phyloP scores from a whole-genome alignment of 306 rosid species.

The Lathyrus tuberosus region DNA sequence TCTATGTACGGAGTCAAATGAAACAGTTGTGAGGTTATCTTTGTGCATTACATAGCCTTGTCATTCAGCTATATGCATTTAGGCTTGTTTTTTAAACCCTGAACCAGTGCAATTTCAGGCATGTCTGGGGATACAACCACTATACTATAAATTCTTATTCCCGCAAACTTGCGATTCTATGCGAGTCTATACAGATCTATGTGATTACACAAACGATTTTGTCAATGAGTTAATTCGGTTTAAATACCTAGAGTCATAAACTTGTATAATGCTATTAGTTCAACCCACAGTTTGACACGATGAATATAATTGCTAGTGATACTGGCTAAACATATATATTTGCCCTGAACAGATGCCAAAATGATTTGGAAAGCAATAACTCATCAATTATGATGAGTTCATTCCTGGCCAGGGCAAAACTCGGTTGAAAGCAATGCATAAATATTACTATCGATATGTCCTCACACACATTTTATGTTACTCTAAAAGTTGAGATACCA shows the following conservation, averaged over 20 bases:
- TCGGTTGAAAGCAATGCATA: slow-evolving; percentile 13
- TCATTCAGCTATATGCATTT: not conserved
- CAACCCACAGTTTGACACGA: not conserved
- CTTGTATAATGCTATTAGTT: not conserved
- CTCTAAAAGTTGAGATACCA: slow-evolving; percentile 7
- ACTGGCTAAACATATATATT: slow-evolving; percentile 1
- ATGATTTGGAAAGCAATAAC: not conserved
- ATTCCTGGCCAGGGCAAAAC: not conserved
- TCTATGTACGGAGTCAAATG: not conserved
- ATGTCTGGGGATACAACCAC: not conserved
- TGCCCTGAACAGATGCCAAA: not conserved
- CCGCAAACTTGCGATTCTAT: not conserved
- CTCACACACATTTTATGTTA: slow-evolving; percentile 9
- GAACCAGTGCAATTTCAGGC: not conserved
- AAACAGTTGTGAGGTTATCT: not conserved
- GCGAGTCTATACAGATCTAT: not conserved
- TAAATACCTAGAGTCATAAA: not conserved
- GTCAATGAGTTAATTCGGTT: not conserved
- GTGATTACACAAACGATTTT: not conserved
- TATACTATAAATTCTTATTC: not conserved
- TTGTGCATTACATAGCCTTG: not conserved
- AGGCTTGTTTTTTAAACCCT: not conserved
- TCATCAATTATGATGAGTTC: not conserved
- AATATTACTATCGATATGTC: not conserved
- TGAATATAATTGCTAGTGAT: slow-evolving; percentile 12